phyloP scores from a whole-genome alignment of 768 basidiomycete species.

The Lepiota venenata region DNA sequence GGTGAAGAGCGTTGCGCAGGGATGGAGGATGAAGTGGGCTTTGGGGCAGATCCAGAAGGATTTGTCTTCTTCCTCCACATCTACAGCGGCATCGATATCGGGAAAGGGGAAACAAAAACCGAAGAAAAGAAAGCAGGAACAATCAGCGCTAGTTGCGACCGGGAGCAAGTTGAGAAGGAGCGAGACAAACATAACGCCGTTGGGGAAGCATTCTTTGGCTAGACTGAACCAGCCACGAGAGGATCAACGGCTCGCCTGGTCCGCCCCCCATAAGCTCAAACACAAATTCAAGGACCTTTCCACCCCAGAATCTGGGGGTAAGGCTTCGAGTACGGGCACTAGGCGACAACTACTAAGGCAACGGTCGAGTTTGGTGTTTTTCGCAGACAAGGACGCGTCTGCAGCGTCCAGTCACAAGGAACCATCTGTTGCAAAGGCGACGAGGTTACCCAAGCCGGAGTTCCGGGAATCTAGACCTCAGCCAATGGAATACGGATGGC shows the following conservation, averaged over 20 bases:
- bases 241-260: not conserved
- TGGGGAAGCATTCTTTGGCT: conserved; percentile 29
- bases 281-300: not conserved
- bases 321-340: not conserved
- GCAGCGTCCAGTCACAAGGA: not conserved
- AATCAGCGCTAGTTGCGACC: conserved; percentile 23
- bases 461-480: not conserved
- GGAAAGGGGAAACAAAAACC: conserved; percentile 21
- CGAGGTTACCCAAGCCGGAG: not conserved
- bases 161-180: conserved; percentile 30
- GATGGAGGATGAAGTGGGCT: conserved; percentile 28
- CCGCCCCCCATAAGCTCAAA: not conserved
- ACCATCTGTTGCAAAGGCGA: not conserved
- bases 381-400: not conserved
- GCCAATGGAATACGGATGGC: not conserved
- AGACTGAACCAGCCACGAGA: not conserved
- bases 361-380: conserved; percentile 9
- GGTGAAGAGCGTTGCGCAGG: conserved; percentile 22
- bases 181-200: conserved; percentile 44
- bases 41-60: conserved; percentile 17
- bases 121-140: conserved; percentile 23
- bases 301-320: not conserved
- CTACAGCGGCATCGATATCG: not conserved
- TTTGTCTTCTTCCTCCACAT: conserved; percentile 8
- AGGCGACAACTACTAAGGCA: not conserved